Percentiles rank a stretch among this genome's conserved stretches.
Evolutionary conservation across 2,329 filamentous ascomycete species (phyloP).

Genomic region (Colletotrichum graminicola): DNA sequence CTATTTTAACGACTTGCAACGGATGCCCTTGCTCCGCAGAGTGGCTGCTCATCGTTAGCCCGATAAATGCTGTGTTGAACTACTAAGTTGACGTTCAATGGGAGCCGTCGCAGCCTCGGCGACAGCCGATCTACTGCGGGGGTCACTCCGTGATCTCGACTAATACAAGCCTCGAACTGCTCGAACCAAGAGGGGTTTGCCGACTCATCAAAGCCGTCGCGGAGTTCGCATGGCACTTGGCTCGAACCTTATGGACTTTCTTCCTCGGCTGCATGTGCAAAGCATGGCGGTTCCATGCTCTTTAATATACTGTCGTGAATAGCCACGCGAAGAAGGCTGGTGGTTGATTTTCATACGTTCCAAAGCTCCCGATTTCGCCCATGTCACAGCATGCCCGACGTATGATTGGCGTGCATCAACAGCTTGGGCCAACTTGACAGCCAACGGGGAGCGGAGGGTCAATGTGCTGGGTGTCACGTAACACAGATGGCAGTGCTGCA

Average conservation of each 20-base stretch:
- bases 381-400: neutral
- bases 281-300: no score
- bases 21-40: slow-evolving; percentile 17
- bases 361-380: neutral
- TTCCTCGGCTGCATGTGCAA: slow-evolving; percentile 29
- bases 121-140: neutral
- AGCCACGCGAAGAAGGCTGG: no score
- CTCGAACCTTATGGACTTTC: neutral
- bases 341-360: no score
- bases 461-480: slow-evolving; percentile 16
- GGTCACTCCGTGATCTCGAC: neutral
- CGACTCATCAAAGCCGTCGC: no score
- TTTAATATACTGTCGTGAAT: neutral
- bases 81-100: neutral
- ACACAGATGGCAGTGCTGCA: slow-evolving; percentile 20
- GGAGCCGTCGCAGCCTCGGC: neutral
- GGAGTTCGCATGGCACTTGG: neutral
- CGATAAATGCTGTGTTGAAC: neutral
- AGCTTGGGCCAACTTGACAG: neutral
- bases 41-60: neutral
- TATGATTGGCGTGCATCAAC: neutral
- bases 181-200: neutral
- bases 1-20: slow-evolving; percentile 42
- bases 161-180: neutral
- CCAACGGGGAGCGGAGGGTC: neutral